phyloP scores from a whole-genome alignment of 148 eudicot species.

The Fagopyrum homotropicum region DNA sequence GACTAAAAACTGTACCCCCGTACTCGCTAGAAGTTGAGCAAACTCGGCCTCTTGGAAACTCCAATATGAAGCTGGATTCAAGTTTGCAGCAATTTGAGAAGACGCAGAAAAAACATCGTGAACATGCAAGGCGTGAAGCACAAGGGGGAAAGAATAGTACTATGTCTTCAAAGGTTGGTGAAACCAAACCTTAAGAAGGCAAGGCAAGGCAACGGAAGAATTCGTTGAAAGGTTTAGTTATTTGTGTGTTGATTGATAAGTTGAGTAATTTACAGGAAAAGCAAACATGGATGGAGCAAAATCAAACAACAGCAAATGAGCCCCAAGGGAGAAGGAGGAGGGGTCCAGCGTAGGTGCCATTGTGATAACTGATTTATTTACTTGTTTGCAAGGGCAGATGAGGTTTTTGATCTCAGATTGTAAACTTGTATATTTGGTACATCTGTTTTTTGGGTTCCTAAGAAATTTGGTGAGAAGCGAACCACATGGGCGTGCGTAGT shows the following conservation, averaged over 20 bases:
- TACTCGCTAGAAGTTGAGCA: slow-evolving; percentile 61
- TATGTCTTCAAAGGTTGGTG: slow-evolving; percentile 32
- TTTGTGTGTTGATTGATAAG: background rate
- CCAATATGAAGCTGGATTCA: slow-evolving; percentile 42
- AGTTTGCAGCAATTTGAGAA: slow-evolving; percentile 63
- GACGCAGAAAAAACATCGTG: slow-evolving; percentile 69
- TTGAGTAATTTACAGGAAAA: slow-evolving; percentile 28
- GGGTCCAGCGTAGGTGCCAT: slow-evolving; percentile 52
- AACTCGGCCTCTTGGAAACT: slow-evolving; percentile 26
- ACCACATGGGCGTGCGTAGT: no score
- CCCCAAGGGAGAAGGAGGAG: slow-evolving; percentile 45
- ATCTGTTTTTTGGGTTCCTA: no score
- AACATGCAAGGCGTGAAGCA: slow-evolving; percentile 37
- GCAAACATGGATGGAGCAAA: slow-evolving; percentile 44
- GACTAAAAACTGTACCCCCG: slow-evolving; percentile 80
- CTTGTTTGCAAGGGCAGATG: slow-evolving; percentile 20
- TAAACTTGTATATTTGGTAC: slow-evolving; percentile 55
- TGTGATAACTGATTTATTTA: slow-evolving; percentile 24
- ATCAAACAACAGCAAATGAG: slow-evolving; percentile 35
- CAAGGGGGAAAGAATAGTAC: slow-evolving; percentile 31
- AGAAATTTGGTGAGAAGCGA: no score
- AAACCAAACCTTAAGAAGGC: background rate
- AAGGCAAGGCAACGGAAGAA: no score
- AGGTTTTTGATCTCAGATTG: slow-evolving; percentile 31
- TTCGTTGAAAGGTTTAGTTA: no score